Evolutionary conservation across 805 yeast genomes (phyloP).

Genomic region (Starmerella sirachaensis): DNA sequence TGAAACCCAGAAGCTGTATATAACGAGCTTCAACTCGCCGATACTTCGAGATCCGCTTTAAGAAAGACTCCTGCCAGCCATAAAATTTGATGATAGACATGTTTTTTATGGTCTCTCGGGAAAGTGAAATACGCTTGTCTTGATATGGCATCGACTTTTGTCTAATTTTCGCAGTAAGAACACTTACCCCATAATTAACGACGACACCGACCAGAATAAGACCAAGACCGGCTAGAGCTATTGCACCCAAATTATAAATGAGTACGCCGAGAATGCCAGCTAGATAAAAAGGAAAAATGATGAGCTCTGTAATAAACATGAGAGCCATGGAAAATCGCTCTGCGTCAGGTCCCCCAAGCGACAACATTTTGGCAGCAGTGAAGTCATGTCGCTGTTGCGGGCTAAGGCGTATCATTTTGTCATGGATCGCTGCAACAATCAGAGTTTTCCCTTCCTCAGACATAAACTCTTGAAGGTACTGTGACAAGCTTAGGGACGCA

Average conservation of each 20-base stretch:
- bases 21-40: constrained; percentile 7
- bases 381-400: constrained; percentile 44
- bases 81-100: constrained; percentile 75
- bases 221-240: constrained; percentile 58
- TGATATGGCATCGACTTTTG: constrained; percentile 34
- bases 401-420: constrained; percentile 52
- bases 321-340: constrained; percentile 50
- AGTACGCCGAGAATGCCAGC: constrained; percentile 47
- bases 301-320: not conserved
- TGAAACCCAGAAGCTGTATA: constrained; percentile 26
- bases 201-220: constrained; percentile 30
- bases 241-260: constrained; percentile 53
- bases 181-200: constrained; percentile 27
- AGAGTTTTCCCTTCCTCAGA: constrained; percentile 63
- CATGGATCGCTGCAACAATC: constrained; percentile 53
- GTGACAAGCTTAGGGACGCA: constrained; percentile 43
- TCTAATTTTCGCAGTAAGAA: not conserved
- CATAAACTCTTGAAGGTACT: constrained; percentile 43
- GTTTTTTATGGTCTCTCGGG: constrained; percentile 65
- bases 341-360: constrained; percentile 66
- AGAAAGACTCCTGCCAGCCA: constrained; percentile 82
- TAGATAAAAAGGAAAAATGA: constrained; percentile 1
- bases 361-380: constrained; percentile 59
- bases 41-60: constrained; percentile 32
- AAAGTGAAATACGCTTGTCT: constrained; percentile 59